Evolutionary conservation across 1,284 basidiomycete species (phyloP).

Genomic region (Heterobasidion occidentale): DNA sequence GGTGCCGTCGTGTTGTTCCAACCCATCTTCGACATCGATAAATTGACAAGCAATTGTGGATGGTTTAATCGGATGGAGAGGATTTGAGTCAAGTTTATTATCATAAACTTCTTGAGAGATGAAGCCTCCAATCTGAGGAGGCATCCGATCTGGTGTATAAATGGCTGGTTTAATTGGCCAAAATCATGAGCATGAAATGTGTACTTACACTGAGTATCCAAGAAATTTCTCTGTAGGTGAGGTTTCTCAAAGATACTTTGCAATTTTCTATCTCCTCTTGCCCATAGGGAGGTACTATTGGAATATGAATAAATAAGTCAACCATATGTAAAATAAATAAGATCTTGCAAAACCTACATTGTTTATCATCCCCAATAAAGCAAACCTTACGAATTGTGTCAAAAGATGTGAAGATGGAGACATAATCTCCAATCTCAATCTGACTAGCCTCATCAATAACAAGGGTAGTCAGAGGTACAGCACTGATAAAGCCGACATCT

Average conservation of each 20-base stretch:
- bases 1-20: constrained; percentile 28
- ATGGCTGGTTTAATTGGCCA: background rate
- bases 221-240: constrained; percentile 8
- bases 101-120: constrained; percentile 64
- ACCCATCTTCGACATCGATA: constrained; percentile 33
- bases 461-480: constrained; percentile 33
- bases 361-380: constrained; percentile 42
- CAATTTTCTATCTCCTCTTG: constrained; percentile 2
- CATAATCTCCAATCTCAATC: constrained; percentile 24
- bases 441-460: constrained; percentile 43
- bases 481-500: constrained; percentile 8
- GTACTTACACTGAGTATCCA: constrained; percentile 18
- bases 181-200: background rate
- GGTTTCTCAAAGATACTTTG: constrained; percentile 10
- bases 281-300: constrained; percentile 11
- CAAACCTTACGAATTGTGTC: constrained; percentile 19
- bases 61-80: constrained; percentile 13
- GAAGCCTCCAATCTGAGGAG: constrained; percentile 62
- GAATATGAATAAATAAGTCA: background rate
- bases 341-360: constrained; percentile 24
- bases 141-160: constrained; percentile 58
- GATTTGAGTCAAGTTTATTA: constrained; percentile 21
- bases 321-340: background rate
- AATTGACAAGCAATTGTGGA: constrained; percentile 30
- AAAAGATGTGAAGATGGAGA: background rate